Evolutionary conservation across 768 basidiomycete genomes (phyloP).

Genomic region (Boletus vinaceobasis): DNA sequence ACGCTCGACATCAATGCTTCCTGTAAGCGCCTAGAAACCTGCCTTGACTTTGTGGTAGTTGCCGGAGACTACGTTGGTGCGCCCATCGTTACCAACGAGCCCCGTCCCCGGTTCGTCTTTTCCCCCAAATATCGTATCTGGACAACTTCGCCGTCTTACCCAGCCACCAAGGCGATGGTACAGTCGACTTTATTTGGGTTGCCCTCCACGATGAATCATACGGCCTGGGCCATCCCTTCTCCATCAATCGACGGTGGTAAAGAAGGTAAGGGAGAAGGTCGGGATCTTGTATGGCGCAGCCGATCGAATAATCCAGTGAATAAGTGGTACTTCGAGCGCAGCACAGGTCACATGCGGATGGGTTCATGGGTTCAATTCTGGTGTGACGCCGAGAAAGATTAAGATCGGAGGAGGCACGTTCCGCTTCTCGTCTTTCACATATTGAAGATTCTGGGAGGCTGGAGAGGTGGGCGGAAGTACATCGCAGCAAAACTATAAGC

Average conservation of each 20-base stretch:
- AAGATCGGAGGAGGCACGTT: slow-evolving; percentile 62
- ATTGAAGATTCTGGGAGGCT: slow-evolving; percentile 71
- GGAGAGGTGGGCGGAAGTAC: slow-evolving; percentile 61
- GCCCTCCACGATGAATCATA: slow-evolving; percentile 98
- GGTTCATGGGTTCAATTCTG: slow-evolving; percentile 94
- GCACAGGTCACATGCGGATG: slow-evolving; percentile 83
- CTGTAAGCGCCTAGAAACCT: slow-evolving; percentile 70
- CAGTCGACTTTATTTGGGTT: slow-evolving; percentile 99
- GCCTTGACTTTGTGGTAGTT: slow-evolving; percentile 88
- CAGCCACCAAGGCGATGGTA: slow-evolving; percentile 94
- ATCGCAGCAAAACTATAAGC: slow-evolving; percentile 67
- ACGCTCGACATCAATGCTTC: slow-evolving; percentile 70
- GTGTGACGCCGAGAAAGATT: slow-evolving; percentile 95
- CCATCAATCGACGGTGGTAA: slow-evolving; percentile 95
- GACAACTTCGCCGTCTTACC: slow-evolving; percentile 99
- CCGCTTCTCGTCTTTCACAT: slow-evolving; percentile 63
- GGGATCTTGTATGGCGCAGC: slow-evolving; percentile 94
- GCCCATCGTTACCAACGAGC: slow-evolving; percentile 82
- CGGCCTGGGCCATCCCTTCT: slow-evolving; percentile 89
- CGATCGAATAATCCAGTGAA: slow-evolving; percentile 93
- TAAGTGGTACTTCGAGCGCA: slow-evolving; percentile 99
- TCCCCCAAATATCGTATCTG: slow-evolving; percentile 77
- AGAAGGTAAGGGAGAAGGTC: slow-evolving; percentile 83
- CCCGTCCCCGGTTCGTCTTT: slow-evolving; percentile 30
- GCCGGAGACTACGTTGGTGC: slow-evolving; percentile 95